Conservation (phyloP, 306 rosid species). For the Psophocarpus tetragonolobus region DNA sequence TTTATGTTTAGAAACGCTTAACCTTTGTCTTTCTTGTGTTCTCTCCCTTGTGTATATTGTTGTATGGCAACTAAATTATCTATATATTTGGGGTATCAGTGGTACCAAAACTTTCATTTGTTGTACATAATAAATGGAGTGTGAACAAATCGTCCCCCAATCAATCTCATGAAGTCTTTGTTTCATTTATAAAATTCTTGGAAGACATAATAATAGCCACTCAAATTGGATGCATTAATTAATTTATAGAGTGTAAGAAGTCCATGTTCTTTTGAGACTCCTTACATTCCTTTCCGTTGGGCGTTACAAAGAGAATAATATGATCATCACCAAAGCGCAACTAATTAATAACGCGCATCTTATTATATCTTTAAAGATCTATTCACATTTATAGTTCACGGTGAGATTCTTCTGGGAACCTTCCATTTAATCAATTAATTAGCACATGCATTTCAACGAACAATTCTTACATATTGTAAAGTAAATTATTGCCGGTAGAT, state of each 20-base stretch:
- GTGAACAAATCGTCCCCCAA: slow-evolving; percentile 31
- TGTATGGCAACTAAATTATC: too few species aligned
- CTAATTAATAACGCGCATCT: slow-evolving; percentile 27
- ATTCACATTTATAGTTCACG: slow-evolving; percentile 18
- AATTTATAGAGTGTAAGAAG: slow-evolving; percentile 12
- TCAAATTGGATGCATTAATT: slow-evolving; percentile 28
- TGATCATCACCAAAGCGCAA: slow-evolving; percentile 41
- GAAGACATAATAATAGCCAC: slow-evolving; percentile 39
- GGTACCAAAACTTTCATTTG: too few species aligned
- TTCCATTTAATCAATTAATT: slow-evolving; percentile 44
- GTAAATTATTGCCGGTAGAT: slow-evolving; percentile 24
- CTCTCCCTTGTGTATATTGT: too few species aligned
- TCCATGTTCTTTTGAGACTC: slow-evolving; percentile 48
- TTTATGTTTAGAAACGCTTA: background rate
- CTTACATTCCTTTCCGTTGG: slow-evolving; percentile 43
- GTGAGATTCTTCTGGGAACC: slow-evolving; percentile 34
- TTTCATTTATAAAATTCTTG: slow-evolving; percentile 47
- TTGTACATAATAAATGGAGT: background rate
- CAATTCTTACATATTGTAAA: background rate
- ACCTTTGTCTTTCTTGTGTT: background rate
- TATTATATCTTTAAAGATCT: background rate
- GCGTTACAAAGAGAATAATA: slow-evolving; percentile 43
- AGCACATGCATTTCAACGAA: slow-evolving; percentile 52
- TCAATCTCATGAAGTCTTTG: slow-evolving; percentile 48
- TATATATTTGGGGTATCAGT: too few species aligned